These are phyloP conservation scores for Kodamaea alishanica DNA, from an alignment of 1,139 yeast species.

Conservation along the genomic window DNA sequence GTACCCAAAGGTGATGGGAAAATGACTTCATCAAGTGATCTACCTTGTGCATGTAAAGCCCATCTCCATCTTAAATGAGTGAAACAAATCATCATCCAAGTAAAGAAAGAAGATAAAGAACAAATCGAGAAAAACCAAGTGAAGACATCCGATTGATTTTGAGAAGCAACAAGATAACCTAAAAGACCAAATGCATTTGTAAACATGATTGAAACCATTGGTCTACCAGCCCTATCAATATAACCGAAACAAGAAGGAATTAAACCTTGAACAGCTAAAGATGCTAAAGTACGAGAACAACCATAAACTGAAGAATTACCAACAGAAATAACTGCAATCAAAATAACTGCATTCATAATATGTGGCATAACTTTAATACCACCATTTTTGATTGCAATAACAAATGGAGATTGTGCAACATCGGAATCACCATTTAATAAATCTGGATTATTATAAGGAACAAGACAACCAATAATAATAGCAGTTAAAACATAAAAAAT, in stretches of 20 bases:
- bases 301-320: slow-evolving; percentile 57
- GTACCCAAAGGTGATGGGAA: slow-evolving; percentile 48
- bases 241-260: slow-evolving; percentile 46
- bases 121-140: slow-evolving; percentile 67
- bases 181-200: slow-evolving; percentile 55
- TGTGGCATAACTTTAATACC: slow-evolving; percentile 42
- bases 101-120: slow-evolving; percentile 57
- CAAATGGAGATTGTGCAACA: slow-evolving; percentile 40
- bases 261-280: slow-evolving; percentile 50
- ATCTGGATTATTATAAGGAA: slow-evolving; percentile 34
- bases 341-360: slow-evolving; percentile 53
- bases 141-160: slow-evolving; percentile 49
- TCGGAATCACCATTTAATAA: slow-evolving; percentile 34
- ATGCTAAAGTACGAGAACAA: slow-evolving; percentile 52
- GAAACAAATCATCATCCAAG: slow-evolving; percentile 52
- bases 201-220: slow-evolving; percentile 48
- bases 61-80: slow-evolving; percentile 49
- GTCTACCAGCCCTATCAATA: slow-evolving; percentile 57
- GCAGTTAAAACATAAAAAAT: slow-evolving; percentile 34
- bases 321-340: slow-evolving; percentile 50
- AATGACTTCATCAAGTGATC: slow-evolving; percentile 44
- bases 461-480: slow-evolving; percentile 46
- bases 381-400: slow-evolving; percentile 37
- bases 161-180: slow-evolving; percentile 56
- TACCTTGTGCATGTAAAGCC: slow-evolving; percentile 46